Percentiles rank a stretch among this genome's conserved stretches.
These are phyloP conservation scores for Sugiyamaella novakii DNA, from an alignment of 1,139 yeast species.

Conservation along the genomic window DNA sequence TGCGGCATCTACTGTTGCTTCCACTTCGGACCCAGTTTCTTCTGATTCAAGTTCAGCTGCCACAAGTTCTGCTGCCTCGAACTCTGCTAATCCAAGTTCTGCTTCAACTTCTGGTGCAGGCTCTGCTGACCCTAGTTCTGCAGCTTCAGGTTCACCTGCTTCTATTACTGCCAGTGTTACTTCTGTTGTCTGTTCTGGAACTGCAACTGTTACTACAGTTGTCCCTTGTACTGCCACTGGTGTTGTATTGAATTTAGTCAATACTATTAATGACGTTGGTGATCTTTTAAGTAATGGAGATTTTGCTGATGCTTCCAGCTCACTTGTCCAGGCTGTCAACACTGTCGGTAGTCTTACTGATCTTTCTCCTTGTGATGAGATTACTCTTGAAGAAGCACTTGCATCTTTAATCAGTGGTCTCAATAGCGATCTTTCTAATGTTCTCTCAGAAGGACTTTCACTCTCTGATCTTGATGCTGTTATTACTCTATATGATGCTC, in stretches of 20 bases:
- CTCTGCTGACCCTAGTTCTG: not conserved
- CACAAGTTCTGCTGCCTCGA: not conserved
- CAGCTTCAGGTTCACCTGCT: slow-evolving; percentile 6
- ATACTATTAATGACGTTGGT: slow-evolving; percentile 16
- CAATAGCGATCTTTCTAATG: slow-evolving; percentile 3
- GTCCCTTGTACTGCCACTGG: slow-evolving; percentile 18
- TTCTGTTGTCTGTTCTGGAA: slow-evolving; percentile 8
- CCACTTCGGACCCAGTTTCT: not conserved
- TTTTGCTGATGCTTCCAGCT: slow-evolving; percentile 6
- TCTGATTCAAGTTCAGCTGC: not conserved
- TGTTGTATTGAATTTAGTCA: slow-evolving; percentile 8
- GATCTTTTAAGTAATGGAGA: slow-evolving; percentile 14
- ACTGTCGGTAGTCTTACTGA: slow-evolving; percentile 15
- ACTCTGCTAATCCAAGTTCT: not conserved
- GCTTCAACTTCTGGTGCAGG: not conserved
- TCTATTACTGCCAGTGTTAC: slow-evolving; percentile 25
- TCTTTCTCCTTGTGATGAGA: slow-evolving; percentile 16
- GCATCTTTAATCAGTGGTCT: slow-evolving; percentile 8
- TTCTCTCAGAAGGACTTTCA: slow-evolving; percentile 6
- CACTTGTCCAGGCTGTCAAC: slow-evolving; percentile 13
- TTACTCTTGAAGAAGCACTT: slow-evolving; percentile 12
- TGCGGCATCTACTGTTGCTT: not conserved
- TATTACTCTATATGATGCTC: slow-evolving; percentile 10
- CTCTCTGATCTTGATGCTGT: slow-evolving; percentile 13
- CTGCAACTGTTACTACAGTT: slow-evolving; percentile 16